Evolutionary conservation across 2,329 filamentous ascomycete genomes (phyloP).

Genomic region (Colletotrichum liriopes): DNA sequence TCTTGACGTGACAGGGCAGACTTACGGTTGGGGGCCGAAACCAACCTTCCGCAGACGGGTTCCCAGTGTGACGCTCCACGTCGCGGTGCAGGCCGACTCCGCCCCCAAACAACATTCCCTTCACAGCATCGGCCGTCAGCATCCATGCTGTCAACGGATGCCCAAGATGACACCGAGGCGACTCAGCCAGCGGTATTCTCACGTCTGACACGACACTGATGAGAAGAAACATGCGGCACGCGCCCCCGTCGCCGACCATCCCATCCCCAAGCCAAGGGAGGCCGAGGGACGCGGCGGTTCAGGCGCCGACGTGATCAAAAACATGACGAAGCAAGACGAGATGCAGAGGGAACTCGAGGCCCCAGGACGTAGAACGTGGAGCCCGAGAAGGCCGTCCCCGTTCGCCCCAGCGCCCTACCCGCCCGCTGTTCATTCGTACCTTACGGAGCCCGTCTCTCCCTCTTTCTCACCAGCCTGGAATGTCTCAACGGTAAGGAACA

Average conservation of each 20-base stretch:
- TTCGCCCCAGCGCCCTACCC: neutral
- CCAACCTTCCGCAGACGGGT: constrained; percentile 5
- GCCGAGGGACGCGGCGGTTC: neutral
- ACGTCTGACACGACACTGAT: no score
- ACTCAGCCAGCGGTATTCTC: neutral
- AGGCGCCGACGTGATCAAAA: neutral
- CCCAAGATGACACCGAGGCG: neutral
- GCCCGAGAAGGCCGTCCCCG: neutral
- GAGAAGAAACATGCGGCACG: neutral
- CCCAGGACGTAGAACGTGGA: neutral
- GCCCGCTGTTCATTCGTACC: neutral
- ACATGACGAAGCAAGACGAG: neutral
- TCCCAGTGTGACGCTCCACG: constrained; percentile 29
- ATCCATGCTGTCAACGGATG: constrained; percentile 14
- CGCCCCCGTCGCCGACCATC: neutral
- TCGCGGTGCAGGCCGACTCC: constrained; percentile 33
- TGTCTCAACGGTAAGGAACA: constrained; percentile 30
- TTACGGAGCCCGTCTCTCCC: neutral
- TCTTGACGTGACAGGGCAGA: constrained; percentile 6
- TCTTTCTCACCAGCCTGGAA: neutral
- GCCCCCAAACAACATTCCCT: constrained; percentile 19
- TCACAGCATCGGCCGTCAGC: neutral
- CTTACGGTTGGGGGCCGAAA: constrained; percentile 4
- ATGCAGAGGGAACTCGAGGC: neutral
- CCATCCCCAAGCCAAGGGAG: neutral